A percentile compares a stretch with the other conserved stretches of the same genome.
These are phyloP conservation scores for Delonix regia DNA, from an alignment of 306 rosid genomes.

Conservation along the genomic window DNA sequence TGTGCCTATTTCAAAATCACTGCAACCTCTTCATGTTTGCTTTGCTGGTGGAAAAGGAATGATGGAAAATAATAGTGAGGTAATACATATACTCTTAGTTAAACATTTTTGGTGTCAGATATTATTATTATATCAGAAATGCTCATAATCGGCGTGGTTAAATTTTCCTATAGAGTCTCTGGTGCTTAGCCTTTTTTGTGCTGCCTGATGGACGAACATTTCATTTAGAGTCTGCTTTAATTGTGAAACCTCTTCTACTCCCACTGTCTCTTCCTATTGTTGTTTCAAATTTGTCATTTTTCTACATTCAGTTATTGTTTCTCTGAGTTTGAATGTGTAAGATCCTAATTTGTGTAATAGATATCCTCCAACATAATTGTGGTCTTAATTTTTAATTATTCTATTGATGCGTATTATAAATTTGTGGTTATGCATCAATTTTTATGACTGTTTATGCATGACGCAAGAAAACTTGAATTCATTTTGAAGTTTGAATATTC, in stretches of 20 bases:
- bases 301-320: background rate
- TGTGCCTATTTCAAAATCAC: slow-evolving; percentile 41
- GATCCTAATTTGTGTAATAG: background rate
- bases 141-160: background rate
- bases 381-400: background rate
- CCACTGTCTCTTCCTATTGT: background rate
- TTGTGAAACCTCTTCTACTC: background rate
- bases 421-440: background rate
- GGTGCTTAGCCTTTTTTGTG: slow-evolving; percentile 2
- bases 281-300: background rate
- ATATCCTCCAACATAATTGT: background rate
- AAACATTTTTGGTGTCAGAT: slow-evolving; percentile 9
- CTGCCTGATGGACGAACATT: background rate
- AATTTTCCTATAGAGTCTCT: slow-evolving; percentile 16
- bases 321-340: background rate
- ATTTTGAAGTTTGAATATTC: background rate
- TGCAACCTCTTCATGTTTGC: slow-evolving; percentile 48
- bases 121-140: slow-evolving; percentile 15
- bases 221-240: background rate
- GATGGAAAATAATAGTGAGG: slow-evolving; percentile 53
- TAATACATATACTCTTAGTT: slow-evolving; percentile 26
- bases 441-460: background rate
- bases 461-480: background rate
- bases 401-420: background rate
- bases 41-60: slow-evolving; percentile 61